phyloP scores from a whole-genome alignment of 2,329 filamentous ascomycete species.

The Fusarium sp. region DNA sequence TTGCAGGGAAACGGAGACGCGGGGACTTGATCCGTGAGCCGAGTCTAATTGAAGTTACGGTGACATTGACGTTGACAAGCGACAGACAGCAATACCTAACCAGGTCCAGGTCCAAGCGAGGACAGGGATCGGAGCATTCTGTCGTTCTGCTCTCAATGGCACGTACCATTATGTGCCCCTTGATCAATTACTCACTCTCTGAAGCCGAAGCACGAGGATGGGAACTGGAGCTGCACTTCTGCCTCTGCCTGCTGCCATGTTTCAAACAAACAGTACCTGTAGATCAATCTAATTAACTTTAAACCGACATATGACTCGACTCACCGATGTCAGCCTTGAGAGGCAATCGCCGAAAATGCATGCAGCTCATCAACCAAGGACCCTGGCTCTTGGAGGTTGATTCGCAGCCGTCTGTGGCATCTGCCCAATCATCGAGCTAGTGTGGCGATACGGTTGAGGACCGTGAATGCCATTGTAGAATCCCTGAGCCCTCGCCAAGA shows the following conservation, averaged over 20 bases:
- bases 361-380: constrained; percentile 10
- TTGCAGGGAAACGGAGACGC: constrained; percentile 12
- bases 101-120: neutral
- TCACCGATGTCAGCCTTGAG: constrained; percentile 1
- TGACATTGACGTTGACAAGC: constrained; percentile 3
- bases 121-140: constrained; percentile 12
- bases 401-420: neutral
- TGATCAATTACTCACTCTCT: neutral
- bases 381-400: constrained; percentile 1
- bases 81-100: neutral
- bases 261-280: neutral
- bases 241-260: neutral
- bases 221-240: neutral
- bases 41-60: constrained; percentile 1
- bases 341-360: constrained; percentile 15
- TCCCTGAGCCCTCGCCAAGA: neutral
- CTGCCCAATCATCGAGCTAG: constrained; percentile 2
- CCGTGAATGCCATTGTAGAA: neutral
- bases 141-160: neutral
- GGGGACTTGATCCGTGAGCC: constrained; percentile 23
- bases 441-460: neutral
- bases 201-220: neutral
- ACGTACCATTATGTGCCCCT: constrained; percentile 15
- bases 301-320: neutral
- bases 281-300: neutral